Base-by-base conservation (phyloP, 306 rosid species). In the Mimosa pudica region DNA sequence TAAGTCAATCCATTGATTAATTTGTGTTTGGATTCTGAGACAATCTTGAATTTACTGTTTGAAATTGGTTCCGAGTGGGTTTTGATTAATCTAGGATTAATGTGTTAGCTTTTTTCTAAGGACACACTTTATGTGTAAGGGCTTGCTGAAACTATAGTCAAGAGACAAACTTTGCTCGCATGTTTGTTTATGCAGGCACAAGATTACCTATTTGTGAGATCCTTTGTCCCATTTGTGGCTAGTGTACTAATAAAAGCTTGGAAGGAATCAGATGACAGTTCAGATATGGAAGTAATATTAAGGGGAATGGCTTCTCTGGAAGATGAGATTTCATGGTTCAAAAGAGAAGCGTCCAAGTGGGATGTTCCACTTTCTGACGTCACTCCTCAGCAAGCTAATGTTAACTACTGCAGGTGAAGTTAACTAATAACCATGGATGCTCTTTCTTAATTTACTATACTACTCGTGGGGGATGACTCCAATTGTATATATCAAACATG, bases 241-340 rank as follows among this genome's bases (percentile, higher is more conserved):
- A 89, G 89, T 77, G 82, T 90, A 38, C 63, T 92, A 61, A 69
- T 91, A 17, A 95, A 92, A 61, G 94, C 97, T 65, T 88, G 89
- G 71, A 86, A 89, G 87, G 87, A 95, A 66, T 88, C 90, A 3
- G 89, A 85, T 82, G 87, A 83, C 1, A 30, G 33, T 48, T 57
- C 72, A 18, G 98, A 92, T 61, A 66, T 90, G 84, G 97, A 95
- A 52, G 78, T 90, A 8, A 80, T 92, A 13, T 77, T 91, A 75
- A 77, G 85, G 16, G 89, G 97, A 12, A 10, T 95, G 80, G 90
- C 92, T 75, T 81, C 89, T 79, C 74, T 95, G 20, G 77, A 75
- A 41, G 94, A 92, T 71, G 98, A 95, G 73, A 71, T 93, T 8
- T 81, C 81, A 0, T 91, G 98, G 98, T 92, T 95, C 64, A 90